Percentiles rank a stretch among this genome's conserved stretches.
These are phyloP conservation scores for Rosa multiflora DNA, from an alignment of 306 rosid species.

Conservation along the genomic window DNA sequence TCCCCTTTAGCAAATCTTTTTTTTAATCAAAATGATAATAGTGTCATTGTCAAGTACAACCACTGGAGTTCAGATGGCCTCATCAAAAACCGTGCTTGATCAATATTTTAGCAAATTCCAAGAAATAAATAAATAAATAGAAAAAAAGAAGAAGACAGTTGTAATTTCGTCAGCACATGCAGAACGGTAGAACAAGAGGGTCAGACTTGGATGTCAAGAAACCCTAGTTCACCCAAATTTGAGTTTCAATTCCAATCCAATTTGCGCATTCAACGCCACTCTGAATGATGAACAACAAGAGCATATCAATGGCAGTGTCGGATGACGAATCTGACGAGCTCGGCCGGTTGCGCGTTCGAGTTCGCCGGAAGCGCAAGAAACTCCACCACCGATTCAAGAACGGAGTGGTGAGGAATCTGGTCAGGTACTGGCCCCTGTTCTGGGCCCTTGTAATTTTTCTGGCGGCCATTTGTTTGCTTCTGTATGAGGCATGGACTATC, in stretches of 20 bases:
- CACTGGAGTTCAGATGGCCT: no score
- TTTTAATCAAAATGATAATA: no score
- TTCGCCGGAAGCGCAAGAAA: slow-evolving; percentile 73
- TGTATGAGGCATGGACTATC: slow-evolving; percentile 42
- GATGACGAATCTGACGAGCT: slow-evolving; percentile 76
- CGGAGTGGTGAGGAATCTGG: slow-evolving; percentile 43
- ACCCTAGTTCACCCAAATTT: neutral
- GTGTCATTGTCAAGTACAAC: no score
- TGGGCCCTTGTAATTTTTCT: slow-evolving; percentile 28
- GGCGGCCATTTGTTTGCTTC: slow-evolving; percentile 51
- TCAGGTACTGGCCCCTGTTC: slow-evolving; percentile 64
- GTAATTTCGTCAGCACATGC: no score
- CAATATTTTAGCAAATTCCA: no score
- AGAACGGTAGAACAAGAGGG: no score
- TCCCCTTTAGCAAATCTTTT: no score
- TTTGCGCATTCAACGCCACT: neutral
- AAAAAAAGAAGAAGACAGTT: no score
- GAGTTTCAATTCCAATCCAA: neutral
- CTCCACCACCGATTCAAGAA: slow-evolving; percentile 19
- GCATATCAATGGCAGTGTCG: slow-evolving; percentile 55
- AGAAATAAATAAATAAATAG: no score
- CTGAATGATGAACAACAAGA: slow-evolving; percentile 52
- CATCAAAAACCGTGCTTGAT: no score
- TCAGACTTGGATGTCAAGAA: neutral
- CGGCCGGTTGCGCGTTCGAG: slow-evolving; percentile 65